Base-by-base conservation (phyloP, 306 rosid genomes). In the Luffa acutangula region DNA sequence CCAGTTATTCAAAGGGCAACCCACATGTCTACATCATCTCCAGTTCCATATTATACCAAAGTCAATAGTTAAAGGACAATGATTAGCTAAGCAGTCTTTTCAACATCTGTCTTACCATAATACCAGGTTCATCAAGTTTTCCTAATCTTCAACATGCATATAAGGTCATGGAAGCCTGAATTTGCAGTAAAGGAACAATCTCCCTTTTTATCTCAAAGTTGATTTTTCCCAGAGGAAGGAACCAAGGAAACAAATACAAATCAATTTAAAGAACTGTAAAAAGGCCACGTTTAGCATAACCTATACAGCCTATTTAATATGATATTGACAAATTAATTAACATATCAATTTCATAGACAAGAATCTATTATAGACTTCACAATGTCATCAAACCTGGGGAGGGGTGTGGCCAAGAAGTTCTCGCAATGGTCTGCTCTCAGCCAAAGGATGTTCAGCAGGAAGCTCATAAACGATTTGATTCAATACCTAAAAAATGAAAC, bases 371-470 rank as follows among this genome's bases (percentile, higher is more conserved):
- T 15, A 43, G 76, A 76, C 59, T 13, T 53, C 45, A 41, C 20
- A 76, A 87, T 18, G 73, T 37, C 79, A 78, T 53, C 56, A 17
- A 76, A 94, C 99, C 98, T 95, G 99, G 53, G 94, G 93, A 3
- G 99, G 99, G 17, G 99, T 95, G 85, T 95, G 99, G 37, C 99
- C 99, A 76, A 95, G 99, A 85, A 93, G 99, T 80, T 95, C 99
- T 6, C 92, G 98, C 39, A 95, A 90, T 42, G 99, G 99, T 89
- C 91, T 89, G 89, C 96, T 93, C 83, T 93, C 98, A 71, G 99
- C 91, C 79, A 95, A 87, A 85, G 99, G 99, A 86, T 95, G 99
- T 85, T 95, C 98, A 71, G 98, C 89, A 54, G 99, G 99, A 90
- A 95, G 99, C 85, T 95, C 98, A 45, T 82, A 89, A 5, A 95